Base-by-base conservation (phyloP, 148 eudicot species). In the Suaeda aralocaspica region DNA sequence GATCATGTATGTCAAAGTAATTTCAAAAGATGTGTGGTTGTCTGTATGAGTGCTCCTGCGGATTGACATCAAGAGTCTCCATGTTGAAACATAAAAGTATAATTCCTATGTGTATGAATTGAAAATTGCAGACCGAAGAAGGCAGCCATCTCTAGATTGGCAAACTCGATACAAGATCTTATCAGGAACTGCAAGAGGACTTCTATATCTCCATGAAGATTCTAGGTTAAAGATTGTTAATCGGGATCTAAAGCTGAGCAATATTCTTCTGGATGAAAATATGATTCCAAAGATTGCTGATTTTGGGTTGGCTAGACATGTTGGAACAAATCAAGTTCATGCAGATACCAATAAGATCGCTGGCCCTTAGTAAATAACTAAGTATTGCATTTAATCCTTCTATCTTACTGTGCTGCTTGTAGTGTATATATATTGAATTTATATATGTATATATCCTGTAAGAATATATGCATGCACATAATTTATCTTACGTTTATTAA, bases 261-360 rank as follows among this genome's bases (percentile, higher is more conserved):
- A 77, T 33, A 59, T 77, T 39, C 26, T 77, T 1, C 16, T 77
- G 15, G 80, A 77, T 49, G 72, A 67, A 50, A 25, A 45, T 3
- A 77, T 77, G 80, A 77, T 72, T 24, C 66, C 81, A 39, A 68
- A 75, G 13, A 69, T 75, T 18, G 39, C 78, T 16, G 78, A 75
- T 69, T 75, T 75, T 30, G 78, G 78, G 29, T 53, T 75, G 19
- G 78, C 78, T 1, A 75, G 36, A 29, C 68, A 68, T 28, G 60
- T 75, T 42, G 59, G 29, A 16, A 28, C 42, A 19, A 73, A 75
- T 61, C 78, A 75, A 61, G 61, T 48, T 16, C 73, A 75, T 14
- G 78, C 29, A 0, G 39, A 75, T 41, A 68, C 73, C 2, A 31
- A 21, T 1, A 75, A 15, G 59, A 58, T 74, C 16, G 72, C 51